Conservation (phyloP, 2,329 filamentous ascomycete genomes). For the Incumbomyces delicatus region DNA sequence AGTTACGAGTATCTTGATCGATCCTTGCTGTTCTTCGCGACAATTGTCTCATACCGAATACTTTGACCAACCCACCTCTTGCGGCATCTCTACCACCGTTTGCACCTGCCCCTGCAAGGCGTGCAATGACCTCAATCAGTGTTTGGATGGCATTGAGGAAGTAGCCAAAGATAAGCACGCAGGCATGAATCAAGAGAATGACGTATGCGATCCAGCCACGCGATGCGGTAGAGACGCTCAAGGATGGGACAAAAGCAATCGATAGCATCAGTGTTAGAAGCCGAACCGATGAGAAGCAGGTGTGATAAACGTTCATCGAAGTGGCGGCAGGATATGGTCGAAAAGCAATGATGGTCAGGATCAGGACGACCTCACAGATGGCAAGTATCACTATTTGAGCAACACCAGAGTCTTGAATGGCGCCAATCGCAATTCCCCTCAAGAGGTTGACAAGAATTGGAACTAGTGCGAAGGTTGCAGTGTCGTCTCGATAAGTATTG, state of each 20-base stretch:
- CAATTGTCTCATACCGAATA: slow-evolving; percentile 84
- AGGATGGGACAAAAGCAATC: slow-evolving; percentile 72
- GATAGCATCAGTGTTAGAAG: slow-evolving; percentile 67
- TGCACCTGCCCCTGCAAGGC: slow-evolving; percentile 71
- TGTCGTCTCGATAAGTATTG: slow-evolving; percentile 93
- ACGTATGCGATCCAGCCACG: slow-evolving; percentile 95
- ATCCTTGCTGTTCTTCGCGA: slow-evolving; percentile 60
- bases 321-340: slow-evolving; percentile 82
- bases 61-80: slow-evolving; percentile 76
- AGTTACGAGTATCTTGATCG: slow-evolving; percentile 52
- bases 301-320: slow-evolving; percentile 95
- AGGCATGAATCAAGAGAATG: slow-evolving; percentile 75
- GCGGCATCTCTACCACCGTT: slow-evolving; percentile 54
- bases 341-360: slow-evolving; percentile 80
- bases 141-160: slow-evolving; percentile 87
- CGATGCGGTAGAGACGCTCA: slow-evolving; percentile 65
- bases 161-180: slow-evolving; percentile 82
- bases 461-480: slow-evolving; percentile 78
- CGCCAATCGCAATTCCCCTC: slow-evolving; percentile 82
- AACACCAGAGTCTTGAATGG: slow-evolving; percentile 83
- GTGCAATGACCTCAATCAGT: slow-evolving; percentile 74
- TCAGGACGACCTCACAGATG: slow-evolving; percentile 85
- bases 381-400: slow-evolving; percentile 86
- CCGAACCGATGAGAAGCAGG: slow-evolving; percentile 67
- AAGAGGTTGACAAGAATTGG: slow-evolving; percentile 77